Base-by-base conservation (phyloP, 2,329 filamentous ascomycete genomes). In the Aspergillus ruber region DNA sequence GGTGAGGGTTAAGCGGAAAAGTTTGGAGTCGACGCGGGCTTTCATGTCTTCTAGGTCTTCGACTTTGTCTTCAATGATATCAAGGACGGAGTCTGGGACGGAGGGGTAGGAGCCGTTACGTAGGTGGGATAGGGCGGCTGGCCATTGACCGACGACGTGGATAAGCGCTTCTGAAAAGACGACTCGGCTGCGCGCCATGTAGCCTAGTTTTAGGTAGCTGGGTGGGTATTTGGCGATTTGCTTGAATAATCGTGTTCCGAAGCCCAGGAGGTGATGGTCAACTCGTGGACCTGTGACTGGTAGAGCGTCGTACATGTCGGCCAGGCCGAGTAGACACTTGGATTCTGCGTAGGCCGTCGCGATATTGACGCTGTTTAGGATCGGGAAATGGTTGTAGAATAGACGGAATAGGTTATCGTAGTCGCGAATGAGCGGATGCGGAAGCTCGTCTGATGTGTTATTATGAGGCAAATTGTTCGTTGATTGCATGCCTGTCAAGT, bases 161-260 rank as follows among this genome's bases (percentile, higher is more conserved):
- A 95, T 88, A 43, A 97, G 76, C 0, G 90, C 89, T 72, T 97
- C 86, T 55, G 86, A 82, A 60, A 90, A 90, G 44, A 90, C 90
- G 56, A 90, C 84, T 55, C 86, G 86, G 60, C 85, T 90, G 40
- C 88, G 83, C 7, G 90, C 85, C 38, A 95, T 78, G 60, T 90
- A 95, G 33, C 90, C 90, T 1, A 97, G 79, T 49, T 90, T 90
- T 42, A 96, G 80, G 63, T 96, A 97, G 50, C 84, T 90, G 42
- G 93, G 88, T 10, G 91, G 90, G 63, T 96, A 96, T 69, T 95
- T 96, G 45, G 90, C 90, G 53, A 96, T 94, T 69, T 96, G 91
- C 68, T 93, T 95, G 85, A 90, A 96, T 2, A 97, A 78, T 1
- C 89, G 81, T 18, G 86, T 87, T 60, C 93, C 89, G 66, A 96